Base-by-base conservation (phyloP, 2,329 filamentous ascomycete genomes). In the Phaeosphaeria sp. region DNA sequence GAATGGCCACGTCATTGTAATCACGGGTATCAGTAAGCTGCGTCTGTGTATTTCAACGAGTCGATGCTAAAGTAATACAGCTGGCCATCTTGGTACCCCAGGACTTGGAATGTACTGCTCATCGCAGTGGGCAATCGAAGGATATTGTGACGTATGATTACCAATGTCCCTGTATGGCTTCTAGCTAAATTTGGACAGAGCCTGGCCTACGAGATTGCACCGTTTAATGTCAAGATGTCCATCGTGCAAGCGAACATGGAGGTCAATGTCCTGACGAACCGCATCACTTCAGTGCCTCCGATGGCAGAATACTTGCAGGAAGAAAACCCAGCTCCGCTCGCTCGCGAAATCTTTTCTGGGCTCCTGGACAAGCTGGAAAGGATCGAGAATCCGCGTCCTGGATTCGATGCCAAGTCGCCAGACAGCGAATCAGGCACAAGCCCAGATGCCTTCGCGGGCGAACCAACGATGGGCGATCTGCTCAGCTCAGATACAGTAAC, bases 221-320 rank as follows among this genome's bases (percentile, higher is more conserved):
- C 95, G 0, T 98, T 98, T 82, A 97, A 97, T 79, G 88, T 98
- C 80, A 96, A 94, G 77, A 87, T 98, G 77, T 97, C 93, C 42
- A 93, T 98, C 65, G 90, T 99, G 45, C 94, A 99, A 81, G 93
- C 93, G 24, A 96, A 93, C 78, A 92, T 97, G 79, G 94, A 98
- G 80, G 91, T 97, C 60, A 88, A 90, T 63, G 88, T 92, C 30
- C 83, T 98, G 56, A 95, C 92, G 25, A 96, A 96, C 78, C 89
- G 90, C 55, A 90, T 98, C 68, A 90, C 89, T 49, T 92, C 94
- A 65, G 91, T 91, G 2, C 93, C 94, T 5, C 88, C 89, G 36
- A 86, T 97, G 72, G 83, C 85, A 1, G 87, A 87, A 59, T 91
- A 91, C 69, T 85, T 89, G 7, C 86, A 86, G 57, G 84, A 87